A percentile compares a stretch with the other conserved stretches of the same genome.
These are phyloP conservation scores for Colletotrichum sp. DNA, from an alignment of 2,329 filamentous ascomycete genomes.

Conservation along the genomic window DNA sequence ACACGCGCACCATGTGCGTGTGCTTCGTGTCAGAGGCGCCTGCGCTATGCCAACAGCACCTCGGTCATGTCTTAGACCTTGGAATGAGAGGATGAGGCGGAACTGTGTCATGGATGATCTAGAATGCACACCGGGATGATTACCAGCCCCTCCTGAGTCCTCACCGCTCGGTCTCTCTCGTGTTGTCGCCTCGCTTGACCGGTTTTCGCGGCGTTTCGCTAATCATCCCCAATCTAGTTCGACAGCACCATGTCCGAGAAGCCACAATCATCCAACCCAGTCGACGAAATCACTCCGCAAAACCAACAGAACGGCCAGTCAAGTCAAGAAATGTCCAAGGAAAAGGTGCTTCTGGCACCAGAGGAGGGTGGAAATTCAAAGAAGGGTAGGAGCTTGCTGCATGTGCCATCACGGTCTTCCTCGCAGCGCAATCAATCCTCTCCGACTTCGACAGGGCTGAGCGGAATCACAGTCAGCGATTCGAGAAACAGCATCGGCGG, in stretches of 20 bases:
- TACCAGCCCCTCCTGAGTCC: slow-evolving; percentile 13
- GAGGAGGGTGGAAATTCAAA: slow-evolving; percentile 49
- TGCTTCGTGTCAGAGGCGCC: background rate
- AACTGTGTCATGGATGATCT: slow-evolving; percentile 11
- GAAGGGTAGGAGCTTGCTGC: slow-evolving; percentile 57
- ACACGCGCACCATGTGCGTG: background rate
- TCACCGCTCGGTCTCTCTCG: background rate
- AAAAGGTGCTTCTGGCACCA: slow-evolving; percentile 43
- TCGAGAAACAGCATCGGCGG: slow-evolving; percentile 66
- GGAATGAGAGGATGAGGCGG: slow-evolving; percentile 15
- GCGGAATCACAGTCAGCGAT: slow-evolving; percentile 64
- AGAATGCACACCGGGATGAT: background rate
- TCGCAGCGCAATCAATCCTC: slow-evolving; percentile 66
- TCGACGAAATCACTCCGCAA: slow-evolving; percentile 30
- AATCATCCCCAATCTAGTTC: background rate
- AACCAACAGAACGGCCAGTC: slow-evolving; percentile 29
- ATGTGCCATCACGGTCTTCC: slow-evolving; percentile 67
- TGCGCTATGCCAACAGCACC: background rate
- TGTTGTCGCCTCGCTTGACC: background rate
- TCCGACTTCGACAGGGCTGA: slow-evolving; percentile 63
- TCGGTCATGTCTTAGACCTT: slow-evolving; percentile 24
- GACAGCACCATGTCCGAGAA: slow-evolving; percentile 35
- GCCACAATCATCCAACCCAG: slow-evolving; percentile 27
- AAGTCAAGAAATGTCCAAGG: slow-evolving; percentile 46
- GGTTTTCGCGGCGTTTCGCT: background rate